These are phyloP conservation scores for Psilocybe sp. DNA, from an alignment of 768 basidiomycete species.

Conservation along the genomic window DNA sequence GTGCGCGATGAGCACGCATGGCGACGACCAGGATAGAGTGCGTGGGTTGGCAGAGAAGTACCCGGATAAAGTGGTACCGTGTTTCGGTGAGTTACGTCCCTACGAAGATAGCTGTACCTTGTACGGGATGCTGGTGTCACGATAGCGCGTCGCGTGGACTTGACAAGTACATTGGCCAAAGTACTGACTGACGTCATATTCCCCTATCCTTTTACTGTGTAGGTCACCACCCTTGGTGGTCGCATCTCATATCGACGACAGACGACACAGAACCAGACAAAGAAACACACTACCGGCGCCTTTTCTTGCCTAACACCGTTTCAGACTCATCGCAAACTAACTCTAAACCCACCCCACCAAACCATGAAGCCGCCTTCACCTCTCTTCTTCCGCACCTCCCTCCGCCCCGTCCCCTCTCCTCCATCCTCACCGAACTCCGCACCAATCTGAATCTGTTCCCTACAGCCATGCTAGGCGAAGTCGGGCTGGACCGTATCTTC, in stretches of 20 bases:
- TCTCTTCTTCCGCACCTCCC: slow-evolving; percentile 66
- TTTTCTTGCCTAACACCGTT: slow-evolving; percentile 50
- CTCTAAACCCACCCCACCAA: slow-evolving; percentile 17
- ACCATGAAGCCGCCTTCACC: slow-evolving; percentile 42
- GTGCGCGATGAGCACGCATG: slow-evolving; percentile 77
- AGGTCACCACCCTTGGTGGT: slow-evolving; percentile 97
- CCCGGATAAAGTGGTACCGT: slow-evolving; percentile 74
- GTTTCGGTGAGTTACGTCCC: slow-evolving; percentile 66
- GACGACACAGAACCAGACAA: slow-evolving; percentile 38
- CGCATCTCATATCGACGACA: slow-evolving; percentile 60
- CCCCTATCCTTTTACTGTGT: slow-evolving; percentile 7
- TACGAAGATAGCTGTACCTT: background rate
- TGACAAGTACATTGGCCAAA: background rate
- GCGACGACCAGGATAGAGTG: slow-evolving; percentile 71
- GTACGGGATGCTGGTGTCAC: background rate
- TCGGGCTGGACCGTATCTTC: slow-evolving; percentile 84
- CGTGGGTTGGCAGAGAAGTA: slow-evolving; percentile 56
- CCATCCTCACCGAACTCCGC: slow-evolving; percentile 61
- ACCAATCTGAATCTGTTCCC: slow-evolving; percentile 59
- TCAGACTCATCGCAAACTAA: slow-evolving; percentile 1
- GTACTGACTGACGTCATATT: slow-evolving; percentile 2
- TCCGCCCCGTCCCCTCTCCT: slow-evolving; percentile 59
- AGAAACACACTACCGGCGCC: slow-evolving; percentile 68
- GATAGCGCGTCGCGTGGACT: background rate
- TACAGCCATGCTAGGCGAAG: slow-evolving; percentile 85